phyloP scores from a whole-genome alignment of 768 basidiomycete genomes.

The Podaxis sp. region DNA sequence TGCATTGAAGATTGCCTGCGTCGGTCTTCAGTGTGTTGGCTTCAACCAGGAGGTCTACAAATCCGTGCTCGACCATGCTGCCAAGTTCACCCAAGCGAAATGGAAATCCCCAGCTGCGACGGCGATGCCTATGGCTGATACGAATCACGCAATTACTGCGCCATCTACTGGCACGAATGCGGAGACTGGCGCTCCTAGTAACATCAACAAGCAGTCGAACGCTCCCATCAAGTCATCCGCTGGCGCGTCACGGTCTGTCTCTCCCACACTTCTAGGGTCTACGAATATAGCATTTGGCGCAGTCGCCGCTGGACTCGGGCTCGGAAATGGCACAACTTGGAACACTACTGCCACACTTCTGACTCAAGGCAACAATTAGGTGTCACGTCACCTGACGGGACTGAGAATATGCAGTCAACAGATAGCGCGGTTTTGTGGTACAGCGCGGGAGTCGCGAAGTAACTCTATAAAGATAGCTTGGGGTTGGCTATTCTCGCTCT shows the following conservation, averaged over 20 bases:
- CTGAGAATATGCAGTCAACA: neutral
- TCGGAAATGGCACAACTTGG: constrained; percentile 9
- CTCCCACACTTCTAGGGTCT: constrained; percentile 4
- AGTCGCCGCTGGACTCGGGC: constrained; percentile 9
- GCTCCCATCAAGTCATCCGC: neutral
- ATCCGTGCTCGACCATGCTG: constrained; percentile 63
- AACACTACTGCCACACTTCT: constrained; percentile 2
- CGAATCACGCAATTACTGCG: neutral
- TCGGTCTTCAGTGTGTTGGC: constrained; percentile 74
- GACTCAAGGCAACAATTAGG: neutral
- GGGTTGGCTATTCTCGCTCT: neutral
- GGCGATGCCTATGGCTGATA: neutral
- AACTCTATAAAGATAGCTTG: neutral
- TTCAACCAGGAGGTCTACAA: constrained; percentile 69
- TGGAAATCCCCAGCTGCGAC: constrained; percentile 24
- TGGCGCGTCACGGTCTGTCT: constrained; percentile 1
- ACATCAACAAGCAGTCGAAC: neutral
- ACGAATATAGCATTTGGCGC: constrained; percentile 5
- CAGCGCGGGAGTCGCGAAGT: neutral
- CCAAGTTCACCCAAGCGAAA: constrained; percentile 40
- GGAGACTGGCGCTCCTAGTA: neutral
- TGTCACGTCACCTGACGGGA: neutral
- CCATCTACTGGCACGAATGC: neutral
- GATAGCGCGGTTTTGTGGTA: neutral
- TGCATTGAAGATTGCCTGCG: constrained; percentile 69